These are phyloP conservation scores for Stachybotrys elegans DNA, from an alignment of 2,329 filamentous ascomycete species.

Conservation along the genomic window DNA sequence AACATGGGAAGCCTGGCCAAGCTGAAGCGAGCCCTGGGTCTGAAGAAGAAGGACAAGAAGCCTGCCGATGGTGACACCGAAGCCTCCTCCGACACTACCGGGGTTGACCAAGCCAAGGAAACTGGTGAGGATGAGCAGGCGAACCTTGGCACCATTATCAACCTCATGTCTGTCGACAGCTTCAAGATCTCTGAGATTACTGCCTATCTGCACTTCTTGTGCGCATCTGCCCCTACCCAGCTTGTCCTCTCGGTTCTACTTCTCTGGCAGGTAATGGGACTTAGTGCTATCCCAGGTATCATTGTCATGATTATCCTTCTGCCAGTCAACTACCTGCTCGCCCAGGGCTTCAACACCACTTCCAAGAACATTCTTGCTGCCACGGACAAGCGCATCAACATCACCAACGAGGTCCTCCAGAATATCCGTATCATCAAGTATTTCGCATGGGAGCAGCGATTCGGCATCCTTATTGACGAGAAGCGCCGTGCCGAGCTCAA, in stretches of 20 bases:
- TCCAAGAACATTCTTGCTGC: slow-evolving; percentile 90
- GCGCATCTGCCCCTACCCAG: slow-evolving; percentile 86
- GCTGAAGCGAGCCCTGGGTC: slow-evolving; percentile 52
- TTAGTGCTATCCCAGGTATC: slow-evolving; percentile 90
- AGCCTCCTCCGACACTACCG: slow-evolving; percentile 25
- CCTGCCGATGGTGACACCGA: slow-evolving; percentile 27
- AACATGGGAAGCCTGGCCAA: slow-evolving; percentile 40
- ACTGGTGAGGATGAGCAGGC: slow-evolving; percentile 63
- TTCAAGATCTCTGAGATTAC: slow-evolving; percentile 97
- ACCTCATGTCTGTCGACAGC: slow-evolving; percentile 98
- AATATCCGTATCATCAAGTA: slow-evolving; percentile 99
- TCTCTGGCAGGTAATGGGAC: slow-evolving; percentile 84
- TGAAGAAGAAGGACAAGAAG: slow-evolving; percentile 54
- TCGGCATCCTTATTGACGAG: slow-evolving; percentile 80
- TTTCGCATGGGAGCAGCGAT: slow-evolving; percentile 96
- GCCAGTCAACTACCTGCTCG: slow-evolving; percentile 85
- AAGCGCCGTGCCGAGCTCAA: slow-evolving; percentile 76
- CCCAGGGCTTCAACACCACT: slow-evolving; percentile 75
- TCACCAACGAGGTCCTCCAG: slow-evolving; percentile 93
- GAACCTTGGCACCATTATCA: slow-evolving; percentile 97
- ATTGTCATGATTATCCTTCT: slow-evolving; percentile 83
- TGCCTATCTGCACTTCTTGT: slow-evolving; percentile 93
- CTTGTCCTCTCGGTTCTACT: slow-evolving; percentile 74
- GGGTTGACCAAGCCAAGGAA: slow-evolving; percentile 30
- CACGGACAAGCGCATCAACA: slow-evolving; percentile 92